Evolutionary conservation across 2,329 filamentous ascomycete genomes (phyloP).

Genomic region (Aureobasidium sp.): DNA sequence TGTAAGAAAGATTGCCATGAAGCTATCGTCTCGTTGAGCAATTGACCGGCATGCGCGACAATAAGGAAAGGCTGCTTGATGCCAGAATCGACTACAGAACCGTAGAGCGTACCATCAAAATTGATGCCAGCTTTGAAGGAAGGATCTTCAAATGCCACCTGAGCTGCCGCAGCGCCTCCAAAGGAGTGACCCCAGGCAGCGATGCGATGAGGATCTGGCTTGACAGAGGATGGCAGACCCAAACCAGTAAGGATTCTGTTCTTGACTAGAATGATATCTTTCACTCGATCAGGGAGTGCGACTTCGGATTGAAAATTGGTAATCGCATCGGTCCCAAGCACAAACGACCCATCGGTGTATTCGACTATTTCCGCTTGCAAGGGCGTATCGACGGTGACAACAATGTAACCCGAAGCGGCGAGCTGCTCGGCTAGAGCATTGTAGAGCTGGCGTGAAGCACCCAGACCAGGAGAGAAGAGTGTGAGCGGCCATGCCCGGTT

Average conservation of each 20-base stretch:
- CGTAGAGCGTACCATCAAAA: neutral
- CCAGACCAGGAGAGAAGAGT: slow-evolving; percentile 39
- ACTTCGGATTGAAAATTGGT: neutral
- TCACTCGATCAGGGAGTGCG: neutral
- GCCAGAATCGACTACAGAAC: neutral
- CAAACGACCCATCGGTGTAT: slow-evolving; percentile 23
- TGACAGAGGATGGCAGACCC: neutral
- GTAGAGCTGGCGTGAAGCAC: slow-evolving; percentile 39
- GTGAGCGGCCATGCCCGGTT: neutral
- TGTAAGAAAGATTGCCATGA: neutral
- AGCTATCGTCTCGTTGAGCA: neutral
- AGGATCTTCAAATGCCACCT: neutral
- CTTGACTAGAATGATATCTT: neutral
- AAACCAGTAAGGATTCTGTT: neutral
- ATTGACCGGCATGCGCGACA: neutral
- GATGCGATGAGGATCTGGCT: neutral
- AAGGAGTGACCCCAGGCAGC: slow-evolving; percentile 1
- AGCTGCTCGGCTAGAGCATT: slow-evolving; percentile 38
- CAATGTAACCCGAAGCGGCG: slow-evolving; percentile 40
- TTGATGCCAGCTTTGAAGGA: neutral
- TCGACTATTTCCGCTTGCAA: slow-evolving; percentile 41
- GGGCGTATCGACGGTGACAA: slow-evolving; percentile 45
- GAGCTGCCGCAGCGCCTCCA: neutral
- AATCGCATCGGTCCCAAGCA: neutral
- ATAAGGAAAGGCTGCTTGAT: neutral